Evolutionary conservation across 176 grass and related monocot species (phyloP), one percentile per base, ranked within the genome.

Genomic region (Ensete ventricosum): DNA sequence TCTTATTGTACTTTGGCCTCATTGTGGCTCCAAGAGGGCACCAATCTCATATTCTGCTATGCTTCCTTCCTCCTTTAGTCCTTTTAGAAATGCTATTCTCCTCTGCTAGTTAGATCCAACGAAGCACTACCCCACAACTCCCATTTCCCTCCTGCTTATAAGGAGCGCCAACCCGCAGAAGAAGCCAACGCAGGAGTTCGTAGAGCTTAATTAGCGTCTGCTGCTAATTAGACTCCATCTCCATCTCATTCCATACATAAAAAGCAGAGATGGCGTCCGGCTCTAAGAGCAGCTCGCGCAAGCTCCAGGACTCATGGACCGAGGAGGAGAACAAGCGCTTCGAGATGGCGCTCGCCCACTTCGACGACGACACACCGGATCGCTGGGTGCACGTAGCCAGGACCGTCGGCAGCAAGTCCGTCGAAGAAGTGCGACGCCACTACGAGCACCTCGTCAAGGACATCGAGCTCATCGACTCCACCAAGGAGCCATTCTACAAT

Each of bases 271-370:
- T 86, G 91, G 85, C 91, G 14, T 91, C 81, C 12, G 77, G 79
- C 64, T 88, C 85, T 49, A 50, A 87, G 65, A 75, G 48, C 72
- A 66, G 9, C 21, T 9, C 12, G 43, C 2, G 55, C 57, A 12
- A 52, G 50, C 25, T 29, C 48, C 52, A 72, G 17, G 81, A 84
- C 10, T 25, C 34, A 67, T 96, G 92, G 92, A 89, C 84, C 54
- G 17, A 14, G 53, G 84, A 34, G 66, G 79, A 96, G 84, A 92
- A 90, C 87, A 90, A 92, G 77, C 79, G 86, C 49, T 92, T 96
- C 64, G 93, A 96, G 83, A 70, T 90, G 49, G 93, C 89, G 53
- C 83, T 96, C 67, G 89, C 87, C 2, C 79, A 82, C 69, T 88
- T 90, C 85, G 87, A 87, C 67, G 82, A 52, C 70, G 93, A 87